phyloP scores from a whole-genome alignment of 2,329 filamentous ascomycete species.

The Nemania sp. region DNA sequence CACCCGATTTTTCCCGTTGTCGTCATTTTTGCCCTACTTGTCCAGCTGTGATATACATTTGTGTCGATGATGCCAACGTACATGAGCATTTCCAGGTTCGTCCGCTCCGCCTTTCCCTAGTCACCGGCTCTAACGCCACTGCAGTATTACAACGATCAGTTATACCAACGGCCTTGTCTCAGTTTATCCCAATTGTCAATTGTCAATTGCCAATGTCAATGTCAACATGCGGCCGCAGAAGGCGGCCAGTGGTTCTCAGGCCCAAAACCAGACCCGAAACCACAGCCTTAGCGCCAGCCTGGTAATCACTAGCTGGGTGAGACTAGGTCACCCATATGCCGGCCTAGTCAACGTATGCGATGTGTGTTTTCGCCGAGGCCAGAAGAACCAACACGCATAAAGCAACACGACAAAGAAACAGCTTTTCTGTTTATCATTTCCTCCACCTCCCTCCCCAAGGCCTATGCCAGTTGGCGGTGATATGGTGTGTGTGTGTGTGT shows the following conservation, averaged over 20 bases:
- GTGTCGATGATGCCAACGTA: conserved; percentile 3
- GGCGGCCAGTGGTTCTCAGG: background rate
- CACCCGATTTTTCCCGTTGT: background rate
- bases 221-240: background rate
- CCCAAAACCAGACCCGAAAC: conserved; percentile 17
- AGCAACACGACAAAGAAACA: conserved; percentile 4
- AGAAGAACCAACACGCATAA: conserved; percentile 35
- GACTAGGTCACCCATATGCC: conserved; percentile 23
- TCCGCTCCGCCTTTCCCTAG: background rate
- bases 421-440: background rate
- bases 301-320: conserved; percentile 18
- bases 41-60: background rate
- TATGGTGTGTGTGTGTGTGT: no score
- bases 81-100: conserved; percentile 6
- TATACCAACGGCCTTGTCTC: background rate
- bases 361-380: conserved; percentile 15
- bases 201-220: no score
- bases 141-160: conserved; percentile 13
- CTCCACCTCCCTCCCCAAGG: background rate
- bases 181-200: background rate
- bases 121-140: background rate
- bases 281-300: conserved; percentile 13
- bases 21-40: background rate
- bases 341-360: conserved; percentile 17
- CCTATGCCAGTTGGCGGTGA: conserved; percentile 3